Evolutionary conservation across 768 basidiomycete genomes (phyloP).

Genomic region (Inosperma sp.): DNA sequence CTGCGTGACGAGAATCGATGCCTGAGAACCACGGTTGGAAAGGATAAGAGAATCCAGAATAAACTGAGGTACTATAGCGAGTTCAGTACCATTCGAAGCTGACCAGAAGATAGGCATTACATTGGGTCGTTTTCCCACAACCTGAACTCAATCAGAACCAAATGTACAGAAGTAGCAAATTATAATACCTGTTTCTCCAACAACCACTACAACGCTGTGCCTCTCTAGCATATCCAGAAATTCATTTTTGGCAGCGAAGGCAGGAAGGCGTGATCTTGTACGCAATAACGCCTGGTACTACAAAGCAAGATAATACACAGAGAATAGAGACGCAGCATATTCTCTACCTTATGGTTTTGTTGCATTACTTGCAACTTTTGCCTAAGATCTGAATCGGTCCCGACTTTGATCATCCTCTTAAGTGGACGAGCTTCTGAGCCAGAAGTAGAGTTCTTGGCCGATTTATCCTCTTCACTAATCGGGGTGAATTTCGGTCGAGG

Average conservation of each 20-base stretch:
- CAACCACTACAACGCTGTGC: constrained; percentile 72
- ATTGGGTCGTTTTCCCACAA: constrained; percentile 88
- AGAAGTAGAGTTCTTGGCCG: neutral
- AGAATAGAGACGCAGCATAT: neutral
- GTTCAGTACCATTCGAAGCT: constrained; percentile 3
- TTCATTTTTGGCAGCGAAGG: constrained; percentile 59
- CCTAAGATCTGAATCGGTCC: constrained; percentile 39
- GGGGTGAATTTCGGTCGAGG: constrained; percentile 15
- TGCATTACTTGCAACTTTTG: constrained; percentile 47
- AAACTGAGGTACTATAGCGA: constrained; percentile 73
- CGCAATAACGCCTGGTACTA: constrained; percentile 55
- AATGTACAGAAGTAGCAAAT: neutral
- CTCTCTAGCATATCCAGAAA: constrained; percentile 56
- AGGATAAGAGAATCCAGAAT: constrained; percentile 79
- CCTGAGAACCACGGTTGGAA: constrained; percentile 52
- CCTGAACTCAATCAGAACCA: constrained; percentile 35
- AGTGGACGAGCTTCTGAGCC: neutral
- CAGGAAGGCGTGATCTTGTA: constrained; percentile 63
- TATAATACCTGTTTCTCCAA: constrained; percentile 77
- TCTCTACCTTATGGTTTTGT: constrained; percentile 34
- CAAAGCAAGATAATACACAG: neutral
- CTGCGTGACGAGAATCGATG: constrained; percentile 82
- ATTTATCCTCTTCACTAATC: neutral
- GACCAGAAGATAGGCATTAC: constrained; percentile 34
- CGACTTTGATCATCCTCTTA: neutral